Evolutionary conservation across 2,329 filamentous ascomycete species (phyloP), one percentile per base, ranked within the genome.

Genomic region (Phialemoniopsis sp.): DNA sequence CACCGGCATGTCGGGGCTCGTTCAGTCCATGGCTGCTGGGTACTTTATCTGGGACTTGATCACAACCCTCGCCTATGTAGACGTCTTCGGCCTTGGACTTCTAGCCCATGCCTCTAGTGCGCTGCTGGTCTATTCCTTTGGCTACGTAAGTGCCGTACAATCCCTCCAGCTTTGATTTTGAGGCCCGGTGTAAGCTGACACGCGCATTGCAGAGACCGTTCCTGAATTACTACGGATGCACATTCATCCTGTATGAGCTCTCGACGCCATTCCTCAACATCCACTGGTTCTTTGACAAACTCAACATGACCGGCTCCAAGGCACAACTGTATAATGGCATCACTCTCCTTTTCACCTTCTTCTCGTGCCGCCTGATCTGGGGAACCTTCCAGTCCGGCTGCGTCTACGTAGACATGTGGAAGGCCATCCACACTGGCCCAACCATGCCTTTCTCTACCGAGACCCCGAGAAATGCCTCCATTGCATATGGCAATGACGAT

Each of bases 281-380:
- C 57, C 88, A 94, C 69, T 94, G 88, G 88, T 93, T 93, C 68
- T 87, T 86, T 64, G 88, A 94, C 64, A 94, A 94, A 68, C 68
- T 91, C 43, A 76, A 80, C 53, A 81, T 89, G 72, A 93, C 88
- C 1, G 88, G 88, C 29, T 81, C 82, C 15, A 72, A 70, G 38
- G 62, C 79, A 17, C 88, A 93, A 65, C 73, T 90, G 19, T 81
- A 87, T 62, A 93, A 93, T 54, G 87, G 87, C 50, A 70, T 89
- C 45, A 55, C 78, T 41, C 77, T 93, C 4, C 77, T 91, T 38
- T 61, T 69, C 47, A 87, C 77, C 35, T 93, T 93, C 63, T 89
- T 90, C 64, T 76, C 70, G 46, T 86, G 82, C 59, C 85, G 87
- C 41, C 72, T 94, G 10, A 66, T 89, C 42, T 94, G 85, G 72